Evolutionary conservation across 1,139 yeast species (phyloP).

Genomic region (Debaryomycetaceae sp.): DNA sequence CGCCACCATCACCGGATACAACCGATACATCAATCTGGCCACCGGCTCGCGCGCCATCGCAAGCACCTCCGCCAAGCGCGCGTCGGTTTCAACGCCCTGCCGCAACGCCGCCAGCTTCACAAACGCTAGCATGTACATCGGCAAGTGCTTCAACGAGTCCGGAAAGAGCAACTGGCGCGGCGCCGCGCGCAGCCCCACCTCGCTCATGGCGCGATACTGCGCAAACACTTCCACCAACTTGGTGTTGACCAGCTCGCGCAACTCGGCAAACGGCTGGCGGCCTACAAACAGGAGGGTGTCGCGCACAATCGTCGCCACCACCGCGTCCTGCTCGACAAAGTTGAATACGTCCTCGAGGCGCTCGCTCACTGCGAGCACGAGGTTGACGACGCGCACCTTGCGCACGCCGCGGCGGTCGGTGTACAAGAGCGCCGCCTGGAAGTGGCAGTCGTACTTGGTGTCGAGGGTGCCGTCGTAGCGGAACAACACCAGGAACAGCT

Average conservation of each 20-base stretch:
- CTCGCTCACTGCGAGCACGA: slow-evolving; percentile 77
- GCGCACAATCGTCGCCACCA: slow-evolving; percentile 67
- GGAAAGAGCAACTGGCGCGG: slow-evolving; percentile 78
- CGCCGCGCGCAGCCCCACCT: slow-evolving; percentile 45
- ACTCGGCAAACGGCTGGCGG: slow-evolving; percentile 53
- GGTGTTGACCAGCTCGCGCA: slow-evolving; percentile 59
- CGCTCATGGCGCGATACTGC: slow-evolving; percentile 61
- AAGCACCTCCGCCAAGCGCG: slow-evolving; percentile 56
- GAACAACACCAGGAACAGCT: slow-evolving; percentile 67
- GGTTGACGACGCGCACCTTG: slow-evolving; percentile 79
- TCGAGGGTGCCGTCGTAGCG: slow-evolving; percentile 74
- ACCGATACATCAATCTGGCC: slow-evolving; percentile 55
- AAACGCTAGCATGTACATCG: slow-evolving; percentile 64
- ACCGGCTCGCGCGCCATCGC: slow-evolving; percentile 53
- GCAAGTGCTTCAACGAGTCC: slow-evolving; percentile 68
- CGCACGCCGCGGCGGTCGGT: slow-evolving; percentile 75
- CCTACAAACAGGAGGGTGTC: slow-evolving; percentile 64
- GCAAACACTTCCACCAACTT: slow-evolving; percentile 73
- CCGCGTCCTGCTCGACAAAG: slow-evolving; percentile 81
- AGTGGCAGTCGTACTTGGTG: slow-evolving; percentile 74
- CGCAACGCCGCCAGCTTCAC: slow-evolving; percentile 66
- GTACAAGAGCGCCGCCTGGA: slow-evolving; percentile 86
- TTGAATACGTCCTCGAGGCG: slow-evolving; percentile 70
- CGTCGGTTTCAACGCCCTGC: slow-evolving; percentile 46
- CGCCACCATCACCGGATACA: slow-evolving; percentile 81